A percentile compares a stretch with the other conserved stretches of the same genome.
phyloP scores from a whole-genome alignment of 345 rosid genomes.

The Populus tremula region DNA sequence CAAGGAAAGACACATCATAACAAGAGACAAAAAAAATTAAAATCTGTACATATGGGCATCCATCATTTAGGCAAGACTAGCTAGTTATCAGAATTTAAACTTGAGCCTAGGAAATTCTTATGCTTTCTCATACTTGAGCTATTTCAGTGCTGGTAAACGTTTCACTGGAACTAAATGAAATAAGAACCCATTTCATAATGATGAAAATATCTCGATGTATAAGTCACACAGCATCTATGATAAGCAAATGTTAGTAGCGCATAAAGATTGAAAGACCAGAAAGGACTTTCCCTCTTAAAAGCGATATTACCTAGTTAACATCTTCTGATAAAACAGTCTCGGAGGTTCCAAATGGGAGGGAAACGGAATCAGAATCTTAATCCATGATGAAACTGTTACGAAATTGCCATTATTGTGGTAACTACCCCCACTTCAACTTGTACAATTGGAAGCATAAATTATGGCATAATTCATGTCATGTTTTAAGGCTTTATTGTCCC shows the following conservation, averaged over 20 bases:
- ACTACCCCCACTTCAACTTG: too few relatives aligned
- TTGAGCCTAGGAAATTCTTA: not conserved
- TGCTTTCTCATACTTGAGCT: not conserved
- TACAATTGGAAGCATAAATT: too few relatives aligned
- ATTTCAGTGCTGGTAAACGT: too few relatives aligned
- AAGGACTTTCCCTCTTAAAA: constrained; percentile 5
- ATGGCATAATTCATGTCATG: too few relatives aligned
- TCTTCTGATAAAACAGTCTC: constrained; percentile 32
- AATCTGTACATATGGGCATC: not conserved
- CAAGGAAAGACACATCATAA: not conserved
- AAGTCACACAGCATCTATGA: not conserved
- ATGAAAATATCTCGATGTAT: not conserved
- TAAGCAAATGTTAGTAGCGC: not conserved
- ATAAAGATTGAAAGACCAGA: not conserved
- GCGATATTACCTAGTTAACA: constrained; percentile 31
- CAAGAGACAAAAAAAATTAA: not conserved
- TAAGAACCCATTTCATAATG: not conserved
- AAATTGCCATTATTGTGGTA: too few relatives aligned
- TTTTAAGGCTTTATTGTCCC: too few relatives aligned
- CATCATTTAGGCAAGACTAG: not conserved
- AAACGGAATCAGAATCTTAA: constrained; percentile 39
- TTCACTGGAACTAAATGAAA: too few relatives aligned
- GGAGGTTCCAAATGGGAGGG: constrained; percentile 45
- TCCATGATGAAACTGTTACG: constrained; percentile 29
- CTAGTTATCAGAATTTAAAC: not conserved